Percentiles rank a stretch among this genome's conserved stretches.
These are phyloP conservation scores for Zalaria sp. DNA, from an alignment of 2,329 filamentous ascomycete species.

Conservation along the genomic window DNA sequence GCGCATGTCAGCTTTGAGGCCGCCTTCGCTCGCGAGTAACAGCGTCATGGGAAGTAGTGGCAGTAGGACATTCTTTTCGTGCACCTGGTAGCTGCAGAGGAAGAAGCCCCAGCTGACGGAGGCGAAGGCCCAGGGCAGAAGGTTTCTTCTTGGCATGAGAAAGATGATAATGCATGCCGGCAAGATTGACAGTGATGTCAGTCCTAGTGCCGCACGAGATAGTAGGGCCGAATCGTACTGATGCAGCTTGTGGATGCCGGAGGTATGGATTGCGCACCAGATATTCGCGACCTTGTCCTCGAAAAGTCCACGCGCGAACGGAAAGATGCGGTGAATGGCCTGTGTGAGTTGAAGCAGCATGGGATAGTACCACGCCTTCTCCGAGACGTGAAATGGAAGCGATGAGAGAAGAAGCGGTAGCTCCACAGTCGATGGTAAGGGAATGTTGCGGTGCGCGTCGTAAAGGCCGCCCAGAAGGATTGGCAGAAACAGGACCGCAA, in stretches of 20 bases:
- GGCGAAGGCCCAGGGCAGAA: slow-evolving; percentile 68
- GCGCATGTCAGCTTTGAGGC: slow-evolving; percentile 60
- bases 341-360: slow-evolving; percentile 67
- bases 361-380: slow-evolving; percentile 57
- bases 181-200: slow-evolving; percentile 63
- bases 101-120: slow-evolving; percentile 94
- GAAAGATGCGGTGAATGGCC: slow-evolving; percentile 83
- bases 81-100: slow-evolving; percentile 92
- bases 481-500: slow-evolving; percentile 61
- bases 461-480: slow-evolving; percentile 59
- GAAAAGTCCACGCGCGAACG: slow-evolving; percentile 88
- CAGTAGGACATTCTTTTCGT: slow-evolving; percentile 91
- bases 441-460: slow-evolving; percentile 51
- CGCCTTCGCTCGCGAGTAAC: slow-evolving; percentile 63
- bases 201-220: slow-evolving; percentile 58
- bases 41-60: slow-evolving; percentile 89
- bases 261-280: slow-evolving; percentile 84
- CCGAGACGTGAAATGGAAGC: slow-evolving; percentile 40
- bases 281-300: slow-evolving; percentile 99
- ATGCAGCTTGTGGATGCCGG: slow-evolving; percentile 63
- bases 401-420: slow-evolving; percentile 49
- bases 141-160: slow-evolving; percentile 58
- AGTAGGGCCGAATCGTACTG: slow-evolving; percentile 57
- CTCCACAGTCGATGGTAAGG: slow-evolving; percentile 34
- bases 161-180: slow-evolving; percentile 72